Evolutionary conservation across 2,329 filamentous ascomycete genomes (phyloP).

Genomic region (Arthrobotrys conoides): DNA sequence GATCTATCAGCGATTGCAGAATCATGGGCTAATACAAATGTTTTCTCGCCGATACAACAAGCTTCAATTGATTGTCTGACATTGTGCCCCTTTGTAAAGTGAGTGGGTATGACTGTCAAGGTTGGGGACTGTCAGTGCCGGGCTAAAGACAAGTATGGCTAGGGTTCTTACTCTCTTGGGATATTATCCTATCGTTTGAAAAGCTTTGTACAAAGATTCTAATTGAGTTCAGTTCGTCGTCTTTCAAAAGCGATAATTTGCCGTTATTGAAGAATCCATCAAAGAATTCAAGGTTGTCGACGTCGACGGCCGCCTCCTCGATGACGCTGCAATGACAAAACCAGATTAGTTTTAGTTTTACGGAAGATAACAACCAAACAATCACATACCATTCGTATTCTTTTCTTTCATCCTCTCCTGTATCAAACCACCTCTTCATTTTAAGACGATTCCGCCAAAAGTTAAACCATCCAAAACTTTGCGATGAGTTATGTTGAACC

Average conservation of each 20-base stretch:
- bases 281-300: slow-evolving; percentile 46
- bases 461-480: slow-evolving; percentile 54
- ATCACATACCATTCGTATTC: slow-evolving; percentile 42
- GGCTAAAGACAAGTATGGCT: neutral
- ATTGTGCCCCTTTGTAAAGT: slow-evolving; percentile 47
- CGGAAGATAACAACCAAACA: neutral
- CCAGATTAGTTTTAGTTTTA: neutral
- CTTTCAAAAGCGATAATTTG: slow-evolving; percentile 38
- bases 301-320: slow-evolving; percentile 41
- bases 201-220: slow-evolving; percentile 45
- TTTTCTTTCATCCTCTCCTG: slow-evolving; percentile 51
- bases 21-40: slow-evolving; percentile 41
- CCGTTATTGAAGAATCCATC: slow-evolving; percentile 52
- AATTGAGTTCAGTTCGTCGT: slow-evolving; percentile 48
- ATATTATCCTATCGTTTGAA: slow-evolving; percentile 48
- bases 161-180: slow-evolving; percentile 45
- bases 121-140: neutral
- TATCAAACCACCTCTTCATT: slow-evolving; percentile 55
- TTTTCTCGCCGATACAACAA: slow-evolving; percentile 51
- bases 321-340: slow-evolving; percentile 12
- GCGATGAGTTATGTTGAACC: slow-evolving; percentile 29
- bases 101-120: slow-evolving; percentile 31
- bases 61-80: slow-evolving; percentile 46
- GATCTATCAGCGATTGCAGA: slow-evolving; percentile 48
- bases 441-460: slow-evolving; percentile 56